These are phyloP conservation scores for Microdochium nivale DNA, from an alignment of 2,329 filamentous ascomycete species.

Conservation along the genomic window DNA sequence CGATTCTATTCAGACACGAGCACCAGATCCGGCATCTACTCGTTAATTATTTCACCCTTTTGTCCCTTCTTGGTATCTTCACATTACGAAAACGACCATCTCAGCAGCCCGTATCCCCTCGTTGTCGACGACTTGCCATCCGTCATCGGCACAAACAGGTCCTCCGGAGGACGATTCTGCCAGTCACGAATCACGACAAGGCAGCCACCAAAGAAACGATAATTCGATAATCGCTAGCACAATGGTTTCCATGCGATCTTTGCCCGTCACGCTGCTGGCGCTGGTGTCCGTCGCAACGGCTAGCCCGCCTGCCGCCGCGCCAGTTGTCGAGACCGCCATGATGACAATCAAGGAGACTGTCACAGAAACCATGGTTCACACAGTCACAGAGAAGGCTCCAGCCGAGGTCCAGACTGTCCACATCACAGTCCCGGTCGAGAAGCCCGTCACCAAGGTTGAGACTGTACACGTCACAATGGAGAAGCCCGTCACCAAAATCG, in stretches of 20 bases:
- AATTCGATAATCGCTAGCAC: background rate
- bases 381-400: background rate
- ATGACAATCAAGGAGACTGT: background rate
- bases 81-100: background rate
- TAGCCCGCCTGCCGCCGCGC: background rate
- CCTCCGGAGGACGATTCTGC: background rate
- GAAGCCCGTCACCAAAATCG: background rate
- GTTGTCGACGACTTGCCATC: background rate
- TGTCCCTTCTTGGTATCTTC: background rate
- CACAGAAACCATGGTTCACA: background rate
- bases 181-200: background rate
- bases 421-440: background rate
- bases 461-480: background rate
- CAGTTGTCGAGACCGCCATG: background rate
- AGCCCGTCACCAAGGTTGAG: background rate
- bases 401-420: background rate
- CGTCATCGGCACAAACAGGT: background rate
- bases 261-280: background rate
- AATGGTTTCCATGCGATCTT: background rate
- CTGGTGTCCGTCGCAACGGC: background rate
- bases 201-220: too few species aligned
- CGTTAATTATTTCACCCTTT: background rate
- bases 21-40: background rate
- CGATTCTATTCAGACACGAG: background rate
- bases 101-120: background rate